Percentiles rank a stretch among this genome's conserved stretches.
These are phyloP conservation scores for Acidiella bohemica DNA, from an alignment of 495 filamentous ascomycete genomes.

Conservation along the genomic window DNA sequence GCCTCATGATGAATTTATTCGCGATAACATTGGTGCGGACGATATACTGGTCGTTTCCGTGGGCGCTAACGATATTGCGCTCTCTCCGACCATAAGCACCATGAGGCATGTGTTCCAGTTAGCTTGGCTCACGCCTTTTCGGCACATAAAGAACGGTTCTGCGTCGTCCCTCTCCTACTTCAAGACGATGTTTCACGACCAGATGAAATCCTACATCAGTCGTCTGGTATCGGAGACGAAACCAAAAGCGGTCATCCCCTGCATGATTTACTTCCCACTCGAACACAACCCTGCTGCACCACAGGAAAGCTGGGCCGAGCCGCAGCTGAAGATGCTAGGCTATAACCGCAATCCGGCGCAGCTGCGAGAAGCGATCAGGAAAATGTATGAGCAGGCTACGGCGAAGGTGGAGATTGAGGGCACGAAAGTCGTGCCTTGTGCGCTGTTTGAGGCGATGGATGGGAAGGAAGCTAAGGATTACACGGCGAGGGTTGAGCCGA, in stretches of 20 bases:
- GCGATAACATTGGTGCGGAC: conserved; percentile 19
- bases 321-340: conserved; percentile 19
- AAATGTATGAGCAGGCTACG: conserved; percentile 24
- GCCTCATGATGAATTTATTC: conserved; percentile 25
- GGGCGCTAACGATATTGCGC: conserved; percentile 28
- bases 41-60: conserved; percentile 27
- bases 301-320: conserved; percentile 25
- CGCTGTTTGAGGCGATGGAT: conserved; percentile 23
- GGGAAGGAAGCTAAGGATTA: conserved; percentile 22
- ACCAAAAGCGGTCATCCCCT: conserved; percentile 24
- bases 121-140: conserved; percentile 19
- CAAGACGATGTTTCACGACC: conserved; percentile 17
- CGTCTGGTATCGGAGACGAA: conserved; percentile 19
- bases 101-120: conserved; percentile 22
- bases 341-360: conserved; percentile 22
- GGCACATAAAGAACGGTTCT: conserved; percentile 18
- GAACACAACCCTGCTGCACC: conserved; percentile 9
- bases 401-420: conserved; percentile 19
- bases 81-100: conserved; percentile 18
- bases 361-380: conserved; percentile 24
- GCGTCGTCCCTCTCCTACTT: conserved; percentile 22
- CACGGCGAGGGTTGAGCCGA: conserved; percentile 25
- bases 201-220: conserved; percentile 19
- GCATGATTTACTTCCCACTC: conserved; percentile 29
- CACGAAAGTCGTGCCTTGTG: conserved; percentile 23